A percentile compares a stretch with the other conserved stretches of the same genome.
These are phyloP conservation scores for Cladosporium oxysporum DNA, from an alignment of 2,329 filamentous ascomycete genomes.

Conservation along the genomic window DNA sequence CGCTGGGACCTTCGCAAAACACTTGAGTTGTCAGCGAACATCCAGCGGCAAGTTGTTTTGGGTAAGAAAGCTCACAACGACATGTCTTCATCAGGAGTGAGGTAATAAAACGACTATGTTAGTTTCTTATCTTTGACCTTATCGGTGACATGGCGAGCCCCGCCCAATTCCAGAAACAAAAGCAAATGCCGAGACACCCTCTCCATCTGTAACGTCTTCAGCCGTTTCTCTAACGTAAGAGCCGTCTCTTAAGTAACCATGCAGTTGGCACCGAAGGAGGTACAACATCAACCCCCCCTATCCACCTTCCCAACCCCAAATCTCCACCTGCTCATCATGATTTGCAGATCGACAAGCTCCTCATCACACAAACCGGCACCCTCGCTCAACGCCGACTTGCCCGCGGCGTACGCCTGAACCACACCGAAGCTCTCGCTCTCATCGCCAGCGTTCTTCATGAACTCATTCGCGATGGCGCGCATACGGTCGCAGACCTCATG, in stretches of 20 bases:
- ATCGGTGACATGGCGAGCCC: background rate
- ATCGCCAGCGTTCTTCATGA: constrained; percentile 91
- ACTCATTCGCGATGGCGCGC: constrained; percentile 93
- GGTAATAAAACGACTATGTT: background rate
- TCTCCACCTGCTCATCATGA: background rate
- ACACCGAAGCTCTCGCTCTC: constrained; percentile 80
- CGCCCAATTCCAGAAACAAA: background rate
- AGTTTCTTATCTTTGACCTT: background rate
- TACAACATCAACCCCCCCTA: constrained; percentile 19
- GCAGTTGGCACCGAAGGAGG: constrained; percentile 42
- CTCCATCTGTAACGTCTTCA: constrained; percentile 3
- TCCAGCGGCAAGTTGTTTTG: background rate
- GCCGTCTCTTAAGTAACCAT: constrained; percentile 28
- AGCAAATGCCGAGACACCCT: constrained; percentile 3
- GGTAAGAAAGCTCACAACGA: background rate
- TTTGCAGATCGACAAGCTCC: constrained; percentile 86
- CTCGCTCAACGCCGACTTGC: constrained; percentile 87
- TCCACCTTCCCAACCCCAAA: background rate
- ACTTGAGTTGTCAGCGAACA: background rate
- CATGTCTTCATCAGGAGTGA: background rate
- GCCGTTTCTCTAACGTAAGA: constrained; percentile 15
- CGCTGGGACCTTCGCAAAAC: background rate
- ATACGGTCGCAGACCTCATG: constrained; percentile 93
- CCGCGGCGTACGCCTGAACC: constrained; percentile 83
- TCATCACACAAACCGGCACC: constrained; percentile 83